A percentile compares a stretch with the other conserved stretches of the same genome.
Evolutionary conservation across 1,139 yeast genomes (phyloP).

Genomic region (Geotrichum europaeum): DNA sequence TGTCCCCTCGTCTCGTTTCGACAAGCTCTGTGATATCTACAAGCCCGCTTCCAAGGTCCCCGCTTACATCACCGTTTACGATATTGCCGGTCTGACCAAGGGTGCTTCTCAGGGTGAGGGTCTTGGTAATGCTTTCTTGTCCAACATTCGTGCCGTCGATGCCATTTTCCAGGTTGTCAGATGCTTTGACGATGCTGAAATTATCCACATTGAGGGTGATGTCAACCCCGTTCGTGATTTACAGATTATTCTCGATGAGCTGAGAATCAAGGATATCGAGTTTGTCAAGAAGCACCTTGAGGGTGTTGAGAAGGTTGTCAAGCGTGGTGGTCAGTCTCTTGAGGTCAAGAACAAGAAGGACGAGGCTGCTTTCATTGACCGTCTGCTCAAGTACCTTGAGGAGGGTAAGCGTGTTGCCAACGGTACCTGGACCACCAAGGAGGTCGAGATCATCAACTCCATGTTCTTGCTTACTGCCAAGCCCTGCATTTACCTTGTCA

Average conservation of each 20-base stretch:
- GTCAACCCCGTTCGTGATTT: slow-evolving; percentile 94
- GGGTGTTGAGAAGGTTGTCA: slow-evolving; percentile 72
- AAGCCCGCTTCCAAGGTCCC: slow-evolving; percentile 86
- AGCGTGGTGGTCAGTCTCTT: slow-evolving; percentile 89
- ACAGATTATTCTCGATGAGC: slow-evolving; percentile 85
- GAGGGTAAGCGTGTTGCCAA: slow-evolving; percentile 87
- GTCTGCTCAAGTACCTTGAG: slow-evolving; percentile 69
- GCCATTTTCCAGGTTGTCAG: slow-evolving; percentile 97
- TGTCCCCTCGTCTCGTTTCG: slow-evolving; percentile 91
- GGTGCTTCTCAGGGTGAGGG: slow-evolving; percentile 99
- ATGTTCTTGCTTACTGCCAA: slow-evolving; percentile 84
- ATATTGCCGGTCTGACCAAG: slow-evolving; percentile 96
- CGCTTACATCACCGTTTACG: slow-evolving; percentile 88
- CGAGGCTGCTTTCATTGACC: slow-evolving; percentile 76
- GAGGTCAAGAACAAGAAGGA: slow-evolving; percentile 94
- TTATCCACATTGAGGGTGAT: slow-evolving; percentile 96
- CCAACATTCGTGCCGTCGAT: slow-evolving; percentile 97
- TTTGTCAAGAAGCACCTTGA: slow-evolving; percentile 89
- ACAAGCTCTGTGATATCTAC: slow-evolving; percentile 62
- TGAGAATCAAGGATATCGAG: slow-evolving; percentile 94
- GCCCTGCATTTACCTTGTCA: slow-evolving; percentile 91
- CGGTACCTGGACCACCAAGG: slow-evolving; percentile 83
- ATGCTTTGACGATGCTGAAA: slow-evolving; percentile 97
- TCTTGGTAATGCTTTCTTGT: slow-evolving; percentile 94
- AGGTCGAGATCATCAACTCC: slow-evolving; percentile 79